Percentiles rank a stretch among this genome's conserved stretches.
Conservation (phyloP, 768 basidiomycete genomes). For the Pilatotrama ljubarskyi region DNA sequence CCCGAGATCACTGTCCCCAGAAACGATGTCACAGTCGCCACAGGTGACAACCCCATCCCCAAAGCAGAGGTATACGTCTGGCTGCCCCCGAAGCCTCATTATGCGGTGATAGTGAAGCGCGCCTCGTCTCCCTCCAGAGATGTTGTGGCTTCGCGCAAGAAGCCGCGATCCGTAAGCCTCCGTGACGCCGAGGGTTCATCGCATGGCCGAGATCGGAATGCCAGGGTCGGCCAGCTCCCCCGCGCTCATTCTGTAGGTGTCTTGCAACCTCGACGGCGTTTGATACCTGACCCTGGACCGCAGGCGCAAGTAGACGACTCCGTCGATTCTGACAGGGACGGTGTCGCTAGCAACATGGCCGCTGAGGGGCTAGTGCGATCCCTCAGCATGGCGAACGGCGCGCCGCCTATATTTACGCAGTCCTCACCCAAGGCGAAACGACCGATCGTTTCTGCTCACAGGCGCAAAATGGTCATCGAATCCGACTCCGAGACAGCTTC, state of each 20-base stretch:
- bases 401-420: too few species aligned
- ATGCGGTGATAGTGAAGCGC: not conserved
- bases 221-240: too few species aligned
- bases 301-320: not conserved
- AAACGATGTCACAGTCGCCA: too few species aligned
- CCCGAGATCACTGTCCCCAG: too few species aligned
- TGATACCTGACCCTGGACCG: not conserved
- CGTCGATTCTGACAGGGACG: not conserved
- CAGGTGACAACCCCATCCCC: not conserved
- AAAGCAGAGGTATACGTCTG: not conserved
- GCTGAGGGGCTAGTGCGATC: not conserved
- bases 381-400: too few species aligned
- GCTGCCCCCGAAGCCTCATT: not conserved
- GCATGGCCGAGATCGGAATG: not conserved
- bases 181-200: not conserved
- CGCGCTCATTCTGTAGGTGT: not conserved
- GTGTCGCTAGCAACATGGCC: not conserved
- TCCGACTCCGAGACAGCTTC: too few species aligned
- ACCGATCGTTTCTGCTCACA: too few species aligned
- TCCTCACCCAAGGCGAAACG: too few species aligned
- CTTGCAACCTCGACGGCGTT: not conserved
- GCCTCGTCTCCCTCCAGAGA: not conserved
- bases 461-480: too few species aligned
- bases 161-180: not conserved
- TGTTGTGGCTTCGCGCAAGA: not conserved